Evolutionary conservation across 2,329 filamentous ascomycete species (phyloP), one percentile per base, ranked within the genome.

Genomic region (Hymenoscyphus salicellus): DNA sequence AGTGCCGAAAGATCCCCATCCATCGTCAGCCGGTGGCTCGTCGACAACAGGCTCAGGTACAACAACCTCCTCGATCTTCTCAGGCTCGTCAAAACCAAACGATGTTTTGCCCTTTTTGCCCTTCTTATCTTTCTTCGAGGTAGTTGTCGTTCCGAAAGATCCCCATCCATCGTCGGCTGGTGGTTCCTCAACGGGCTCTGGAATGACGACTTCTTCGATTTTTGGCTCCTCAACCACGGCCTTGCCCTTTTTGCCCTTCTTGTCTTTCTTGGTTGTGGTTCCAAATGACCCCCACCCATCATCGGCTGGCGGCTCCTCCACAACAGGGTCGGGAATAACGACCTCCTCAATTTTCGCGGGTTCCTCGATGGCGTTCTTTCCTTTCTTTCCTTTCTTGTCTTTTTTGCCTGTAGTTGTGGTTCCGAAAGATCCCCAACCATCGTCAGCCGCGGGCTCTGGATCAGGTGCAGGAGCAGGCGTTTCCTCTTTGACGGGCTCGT

Each of bases 211-310:
- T 17, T 75, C 65, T 68, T 66, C 71, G 7, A 78, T 72, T 23
- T 74, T 71, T n/a, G 75, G 73, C 41, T 74, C 71, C 61, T 70
- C 73, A 46, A 60, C 61, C 74, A 66, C 73, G 72, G 61, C 63
- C 11, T 66, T 61, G 74, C 84, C 82, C 77, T 84, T 84, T 69
- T 76, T 77, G 58, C 75, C 78, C 63, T 76, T 76, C 60, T 76
- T 77, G 10, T 46, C 43, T 5, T 46, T 49, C 23, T 49, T 49
- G n/a, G n/a, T 5, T 20, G 17, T 10, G 7, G 52, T 46, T 26
- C 33, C 66, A 26, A 56, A 58, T 6, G 55, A 33, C 14, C 65
- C 66, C 65, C 68, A 68, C 3, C 66, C 65, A 55, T 62, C 62
- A 60, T 60, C 55, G n/a, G 55, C 61, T 26, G 74, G 71, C 66